Conservation (phyloP, 371 early-diverging fungal species). For the Chytridium lagenaria region DNA sequence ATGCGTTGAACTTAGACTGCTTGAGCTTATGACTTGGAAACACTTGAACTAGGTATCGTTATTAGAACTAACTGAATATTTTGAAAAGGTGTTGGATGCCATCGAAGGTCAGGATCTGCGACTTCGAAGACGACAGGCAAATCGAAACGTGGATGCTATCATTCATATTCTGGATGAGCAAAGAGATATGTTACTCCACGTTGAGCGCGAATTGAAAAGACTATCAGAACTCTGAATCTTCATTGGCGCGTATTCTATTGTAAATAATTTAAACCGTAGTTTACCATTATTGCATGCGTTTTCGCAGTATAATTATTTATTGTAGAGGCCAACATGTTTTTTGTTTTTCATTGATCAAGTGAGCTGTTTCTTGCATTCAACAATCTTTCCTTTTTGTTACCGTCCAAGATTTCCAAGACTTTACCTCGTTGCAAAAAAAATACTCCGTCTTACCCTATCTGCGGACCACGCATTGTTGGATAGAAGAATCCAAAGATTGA, state of each 20-base stretch:
- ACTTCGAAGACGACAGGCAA: neutral
- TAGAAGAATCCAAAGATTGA: too few relatives aligned
- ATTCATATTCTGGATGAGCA: neutral
- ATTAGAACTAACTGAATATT: neutral
- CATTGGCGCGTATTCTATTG: too few relatives aligned
- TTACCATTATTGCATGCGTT: too few relatives aligned
- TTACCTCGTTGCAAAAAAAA: too few relatives aligned
- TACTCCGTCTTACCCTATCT: too few relatives aligned
- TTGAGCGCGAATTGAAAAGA: neutral
- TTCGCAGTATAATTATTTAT: too few relatives aligned
- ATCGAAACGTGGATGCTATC: constrained; percentile 2
- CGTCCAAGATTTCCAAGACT: too few relatives aligned
- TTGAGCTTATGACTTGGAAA: neutral
- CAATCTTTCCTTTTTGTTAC: neutral
- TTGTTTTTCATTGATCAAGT: too few relatives aligned
- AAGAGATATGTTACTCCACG: neutral
- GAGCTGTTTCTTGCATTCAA: too few relatives aligned
- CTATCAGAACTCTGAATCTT: neutral
- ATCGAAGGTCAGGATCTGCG: neutral
- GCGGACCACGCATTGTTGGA: too few relatives aligned
- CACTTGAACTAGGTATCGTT: neutral
- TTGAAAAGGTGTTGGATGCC: constrained; percentile 1
- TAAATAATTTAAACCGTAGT: too few relatives aligned
- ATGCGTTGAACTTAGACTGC: neutral
- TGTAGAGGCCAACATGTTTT: too few relatives aligned